A percentile compares a stretch with the other conserved stretches of the same genome.
phyloP scores from a whole-genome alignment of 2,329 filamentous ascomycete genomes.

The Diaporthe citri region DNA sequence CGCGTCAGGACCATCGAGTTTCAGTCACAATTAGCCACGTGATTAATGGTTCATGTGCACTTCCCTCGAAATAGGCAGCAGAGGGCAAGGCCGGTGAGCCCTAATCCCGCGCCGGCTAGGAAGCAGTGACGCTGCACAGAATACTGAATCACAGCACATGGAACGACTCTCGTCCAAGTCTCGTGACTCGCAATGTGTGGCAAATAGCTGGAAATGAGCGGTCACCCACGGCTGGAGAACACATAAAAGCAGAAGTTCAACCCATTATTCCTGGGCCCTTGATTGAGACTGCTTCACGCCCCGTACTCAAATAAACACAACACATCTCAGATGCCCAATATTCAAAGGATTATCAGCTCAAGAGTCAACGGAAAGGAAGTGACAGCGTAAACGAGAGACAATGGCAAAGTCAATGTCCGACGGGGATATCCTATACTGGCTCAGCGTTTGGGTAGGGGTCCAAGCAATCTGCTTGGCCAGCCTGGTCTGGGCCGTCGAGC shows the following conservation, averaged over 20 bases:
- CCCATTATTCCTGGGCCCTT: background rate
- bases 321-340: background rate
- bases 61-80: too few species aligned
- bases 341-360: background rate
- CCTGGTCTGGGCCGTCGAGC: constrained; percentile 5
- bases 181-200: background rate
- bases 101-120: background rate
- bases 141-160: background rate
- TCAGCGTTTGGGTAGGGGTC: background rate
- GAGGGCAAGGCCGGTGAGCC: background rate
- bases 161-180: background rate
- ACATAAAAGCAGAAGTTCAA: background rate
- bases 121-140: background rate
- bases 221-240: background rate
- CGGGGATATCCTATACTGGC: background rate
- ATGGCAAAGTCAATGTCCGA: background rate
- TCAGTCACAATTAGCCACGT: too few species aligned
- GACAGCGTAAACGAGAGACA: background rate
- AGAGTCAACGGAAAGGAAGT: background rate
- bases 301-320: background rate
- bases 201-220: too few species aligned
- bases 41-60: too few species aligned
- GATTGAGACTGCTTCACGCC: background rate
- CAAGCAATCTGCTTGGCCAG: constrained; percentile 11
- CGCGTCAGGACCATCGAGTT: too few species aligned